A percentile compares a stretch with the other conserved stretches of the same genome.
These are phyloP conservation scores for Wickerhamiella pararugosa DNA, from an alignment of 1,139 yeast genomes.

Conservation along the genomic window DNA sequence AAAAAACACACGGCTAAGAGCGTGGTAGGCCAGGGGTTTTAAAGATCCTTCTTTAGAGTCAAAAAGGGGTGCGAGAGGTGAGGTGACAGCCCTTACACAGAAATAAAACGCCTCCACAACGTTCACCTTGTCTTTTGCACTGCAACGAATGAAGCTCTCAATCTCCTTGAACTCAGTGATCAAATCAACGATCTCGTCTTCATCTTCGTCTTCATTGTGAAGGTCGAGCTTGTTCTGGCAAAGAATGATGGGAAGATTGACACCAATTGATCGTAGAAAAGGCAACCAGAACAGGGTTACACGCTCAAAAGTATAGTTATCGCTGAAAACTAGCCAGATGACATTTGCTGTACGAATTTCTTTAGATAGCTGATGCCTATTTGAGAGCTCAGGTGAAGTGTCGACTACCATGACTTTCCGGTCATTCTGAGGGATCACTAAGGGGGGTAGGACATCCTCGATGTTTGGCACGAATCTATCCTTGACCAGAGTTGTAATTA, in stretches of 20 bases:
- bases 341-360: constrained; percentile 81
- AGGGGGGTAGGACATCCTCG: constrained; percentile 66
- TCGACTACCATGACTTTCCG: constrained; percentile 62
- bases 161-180: constrained; percentile 86
- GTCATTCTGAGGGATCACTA: constrained; percentile 59
- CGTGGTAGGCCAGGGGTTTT: constrained; percentile 62
- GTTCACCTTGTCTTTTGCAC: constrained; percentile 66
- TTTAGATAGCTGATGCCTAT: constrained; percentile 41
- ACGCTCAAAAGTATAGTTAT: constrained; percentile 87
- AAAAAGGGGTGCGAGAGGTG: constrained; percentile 85
- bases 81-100: constrained; percentile 82
- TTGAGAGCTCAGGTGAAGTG: constrained; percentile 47
- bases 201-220: constrained; percentile 21
- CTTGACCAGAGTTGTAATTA: constrained; percentile 66
- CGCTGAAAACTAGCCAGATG: constrained; percentile 83
- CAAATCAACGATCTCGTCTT: constrained; percentile 74
- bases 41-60: constrained; percentile 80
- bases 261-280: constrained; percentile 78
- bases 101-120: constrained; percentile 81
- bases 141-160: constrained; percentile 77
- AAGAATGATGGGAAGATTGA: constrained; percentile 74
- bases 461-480: constrained; percentile 63
- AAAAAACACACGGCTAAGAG: constrained; percentile 68
- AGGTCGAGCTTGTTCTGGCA: constrained; percentile 73
- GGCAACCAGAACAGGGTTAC: constrained; percentile 91